Conservation (phyloP, 2,329 filamentous ascomycete species). For the Diaporthe aspalathi region DNA sequence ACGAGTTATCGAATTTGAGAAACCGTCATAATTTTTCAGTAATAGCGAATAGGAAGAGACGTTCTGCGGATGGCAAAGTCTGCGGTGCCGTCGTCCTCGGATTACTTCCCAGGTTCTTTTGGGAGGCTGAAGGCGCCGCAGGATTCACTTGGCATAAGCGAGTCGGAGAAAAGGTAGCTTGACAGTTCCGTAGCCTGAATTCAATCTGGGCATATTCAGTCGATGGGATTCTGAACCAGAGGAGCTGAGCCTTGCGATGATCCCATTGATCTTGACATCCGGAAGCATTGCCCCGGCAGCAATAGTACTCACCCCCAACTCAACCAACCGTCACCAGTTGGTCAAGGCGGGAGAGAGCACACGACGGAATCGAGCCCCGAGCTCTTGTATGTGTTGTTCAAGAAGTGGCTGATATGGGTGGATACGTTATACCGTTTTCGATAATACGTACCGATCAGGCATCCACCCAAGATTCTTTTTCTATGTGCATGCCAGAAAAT, state of each 20-base stretch:
- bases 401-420: not conserved
- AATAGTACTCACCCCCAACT: not conserved
- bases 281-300: not conserved
- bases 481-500: not conserved
- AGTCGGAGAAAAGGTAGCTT: not conserved
- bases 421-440: not conserved
- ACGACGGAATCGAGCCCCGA: not conserved
- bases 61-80: not conserved
- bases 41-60: no score
- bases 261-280: not conserved
- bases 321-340: no score
- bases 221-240: not conserved
- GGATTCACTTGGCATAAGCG: slow-evolving; percentile 1
- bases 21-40: not conserved
- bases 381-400: not conserved
- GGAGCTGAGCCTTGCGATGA: no score
- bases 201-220: not conserved
- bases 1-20: slow-evolving; percentile 58
- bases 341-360: not conserved
- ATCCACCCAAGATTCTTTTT: not conserved
- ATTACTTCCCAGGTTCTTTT: no score
- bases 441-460: not conserved
- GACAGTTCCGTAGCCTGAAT: not conserved
- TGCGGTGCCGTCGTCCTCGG: not conserved
- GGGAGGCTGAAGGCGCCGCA: not conserved